Base-by-base conservation (phyloP, 352 stramenopile species). In the Phytopythium boreale region DNA sequence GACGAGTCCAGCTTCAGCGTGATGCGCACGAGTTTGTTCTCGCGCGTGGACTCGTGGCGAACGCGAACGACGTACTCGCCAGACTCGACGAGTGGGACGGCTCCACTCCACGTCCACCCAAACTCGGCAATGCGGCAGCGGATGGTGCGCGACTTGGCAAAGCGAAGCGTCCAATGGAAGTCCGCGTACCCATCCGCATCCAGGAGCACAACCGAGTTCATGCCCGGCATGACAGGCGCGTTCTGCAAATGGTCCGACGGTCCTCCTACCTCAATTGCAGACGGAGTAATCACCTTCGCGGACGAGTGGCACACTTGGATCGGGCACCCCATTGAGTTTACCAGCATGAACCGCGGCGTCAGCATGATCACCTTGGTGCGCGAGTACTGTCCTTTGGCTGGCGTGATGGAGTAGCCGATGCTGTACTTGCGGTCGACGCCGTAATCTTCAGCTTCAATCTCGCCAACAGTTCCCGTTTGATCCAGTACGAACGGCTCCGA, bases 351-450 rank as follows among this genome's bases (percentile, higher is more conserved):
- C 27, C 88, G 70, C 31, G 88, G 88, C 20, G 87, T 91, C 44
- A 96, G 67, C 79, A 92, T 95, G 47, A 96, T 88, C 14, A 96
- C 86, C 64, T 96, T 94, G 27, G 88, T 95, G 43, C 88, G 74
- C 39, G 88, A 93, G 53, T 95, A 96, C 44, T 80, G 68, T 10
- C 83, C 85, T 56, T 90, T 90, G 2, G 82, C 88, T 15, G 80
- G 72, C 26, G 70, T 82, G 39, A 96, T 92, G 11, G 84, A 90
- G 68, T 92, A 95, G 1, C 88, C 88, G 26, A 96, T 87, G 41
- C 80, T 90, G 70, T 87, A 93, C 57, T 86, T 86, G 27, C 81
- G 74, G 55, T 90, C 83, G 36, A 69, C 64, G 24, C 65, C 75
- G 26, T 77, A 88, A 63, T 93, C 79, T n/a, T 79, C 76, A 4